phyloP scores from a whole-genome alignment of 345 rosid species.

The Orychophragmus violaceus region DNA sequence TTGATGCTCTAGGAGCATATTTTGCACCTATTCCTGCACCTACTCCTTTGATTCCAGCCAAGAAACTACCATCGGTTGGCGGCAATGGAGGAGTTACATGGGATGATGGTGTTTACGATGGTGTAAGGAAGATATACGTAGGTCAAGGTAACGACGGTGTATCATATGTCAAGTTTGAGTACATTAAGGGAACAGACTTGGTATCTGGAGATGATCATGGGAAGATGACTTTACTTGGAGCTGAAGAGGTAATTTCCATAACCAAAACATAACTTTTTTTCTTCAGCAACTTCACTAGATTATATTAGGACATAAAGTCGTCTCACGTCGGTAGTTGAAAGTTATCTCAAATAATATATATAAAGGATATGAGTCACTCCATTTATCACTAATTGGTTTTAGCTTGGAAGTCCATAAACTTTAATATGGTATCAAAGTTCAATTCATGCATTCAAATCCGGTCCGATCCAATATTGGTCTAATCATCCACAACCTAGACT shows the following conservation, averaged over 20 bases:
- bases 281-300: neutral
- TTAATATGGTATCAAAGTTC: too few species aligned
- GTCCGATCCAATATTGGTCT: too few species aligned
- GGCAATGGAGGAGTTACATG: slow-evolving; percentile 25
- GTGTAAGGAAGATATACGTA: slow-evolving; percentile 14
- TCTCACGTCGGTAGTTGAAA: too few species aligned
- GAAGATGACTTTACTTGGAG: neutral
- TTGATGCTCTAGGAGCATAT: neutral
- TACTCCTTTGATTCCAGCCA: neutral
- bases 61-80: slow-evolving; percentile 8
- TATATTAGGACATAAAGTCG: too few species aligned
- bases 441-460: too few species aligned
- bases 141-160: slow-evolving; percentile 16
- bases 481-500: too few species aligned
- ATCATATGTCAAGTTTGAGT: neutral
- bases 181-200: neutral
- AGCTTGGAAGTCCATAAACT: too few species aligned
- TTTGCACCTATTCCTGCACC: neutral
- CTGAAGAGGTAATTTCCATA: neutral
- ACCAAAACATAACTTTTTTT: too few species aligned
- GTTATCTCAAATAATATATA: too few species aligned
- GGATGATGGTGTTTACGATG: slow-evolving; percentile 28
- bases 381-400: too few species aligned
- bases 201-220: neutral
- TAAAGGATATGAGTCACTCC: too few species aligned